Evolutionary conservation across 306 rosid species (phyloP).

Genomic region (Leucaena leucocephala): DNA sequence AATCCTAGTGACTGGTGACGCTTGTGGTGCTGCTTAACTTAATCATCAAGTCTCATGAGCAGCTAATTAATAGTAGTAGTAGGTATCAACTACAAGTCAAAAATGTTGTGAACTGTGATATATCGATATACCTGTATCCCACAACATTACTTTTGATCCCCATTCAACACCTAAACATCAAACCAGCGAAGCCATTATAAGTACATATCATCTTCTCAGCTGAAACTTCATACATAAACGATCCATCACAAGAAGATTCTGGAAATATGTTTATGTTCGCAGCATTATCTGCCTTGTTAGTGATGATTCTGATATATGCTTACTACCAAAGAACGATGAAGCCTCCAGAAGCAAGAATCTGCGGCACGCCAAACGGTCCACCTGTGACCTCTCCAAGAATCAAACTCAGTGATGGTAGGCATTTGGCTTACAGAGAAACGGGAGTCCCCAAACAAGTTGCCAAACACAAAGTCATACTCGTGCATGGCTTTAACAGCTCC

Average conservation of each 20-base stretch:
- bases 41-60: background rate
- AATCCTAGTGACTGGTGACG: no score
- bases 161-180: background rate
- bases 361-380: conserved; percentile 56
- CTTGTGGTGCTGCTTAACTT: background rate
- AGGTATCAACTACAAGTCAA: background rate
- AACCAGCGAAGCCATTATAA: background rate
- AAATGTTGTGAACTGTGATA: background rate
- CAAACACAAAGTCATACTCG: conserved; percentile 50
- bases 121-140: no score
- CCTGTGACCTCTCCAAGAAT: conserved; percentile 59
- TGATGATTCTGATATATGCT: conserved; percentile 17
- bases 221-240: background rate
- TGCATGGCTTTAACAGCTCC: conserved; percentile 64
- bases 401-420: conserved; percentile 58
- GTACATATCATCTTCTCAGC: background rate
- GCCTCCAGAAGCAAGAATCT: conserved; percentile 53
- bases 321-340: background rate
- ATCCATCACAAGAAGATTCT: background rate
- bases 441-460: conserved; percentile 60
- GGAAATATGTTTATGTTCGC: conserved; percentile 20
- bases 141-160: no score
- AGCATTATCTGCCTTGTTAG: conserved; percentile 17
- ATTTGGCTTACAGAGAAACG: conserved; percentile 59
- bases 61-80: background rate